These are phyloP conservation scores for Blastocystis sp. DNA, from an alignment of 352 stramenopile genomes.

Conservation along the genomic window DNA sequence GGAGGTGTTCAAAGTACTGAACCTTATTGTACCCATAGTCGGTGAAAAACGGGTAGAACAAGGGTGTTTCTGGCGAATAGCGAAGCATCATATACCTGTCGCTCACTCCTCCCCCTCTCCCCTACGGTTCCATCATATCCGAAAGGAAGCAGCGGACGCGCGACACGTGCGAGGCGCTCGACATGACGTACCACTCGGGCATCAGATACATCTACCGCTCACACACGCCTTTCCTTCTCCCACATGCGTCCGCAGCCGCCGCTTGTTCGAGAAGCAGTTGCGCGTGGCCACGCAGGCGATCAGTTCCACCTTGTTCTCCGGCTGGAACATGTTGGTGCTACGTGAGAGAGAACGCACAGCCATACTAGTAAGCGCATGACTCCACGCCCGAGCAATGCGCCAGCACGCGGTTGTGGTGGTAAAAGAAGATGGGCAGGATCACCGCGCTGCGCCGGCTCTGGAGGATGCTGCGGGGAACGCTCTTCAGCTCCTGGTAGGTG, in stretches of 20 bases:
- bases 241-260: background rate
- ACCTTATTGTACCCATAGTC: conserved; percentile 57
- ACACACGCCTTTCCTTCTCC: background rate
- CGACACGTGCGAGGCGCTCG: conserved; percentile 4
- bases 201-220: conserved; percentile 27
- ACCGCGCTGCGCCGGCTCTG: background rate
- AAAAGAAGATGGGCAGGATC: conserved; percentile 37
- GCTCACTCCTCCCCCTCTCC: background rate
- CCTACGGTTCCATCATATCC: conserved; percentile 17
- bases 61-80: background rate
- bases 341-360: too few relatives aligned
- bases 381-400: background rate
- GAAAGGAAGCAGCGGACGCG: conserved; percentile 40
- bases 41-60: conserved; percentile 1
- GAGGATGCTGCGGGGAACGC: background rate
- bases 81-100: conserved; percentile 12
- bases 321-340: conserved; percentile 8
- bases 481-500: conserved; percentile 21
- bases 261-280: background rate
- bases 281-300: background rate
- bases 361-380: conserved; percentile 6
- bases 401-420: background rate
- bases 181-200: conserved; percentile 29
- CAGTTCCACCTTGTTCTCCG: conserved; percentile 7
- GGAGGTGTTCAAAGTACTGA: conserved; percentile 39